A percentile compares a stretch with the other conserved stretches of the same genome.
Evolutionary conservation across 1,284 basidiomycete species (phyloP).

Genomic region (Malassezia equina): DNA sequence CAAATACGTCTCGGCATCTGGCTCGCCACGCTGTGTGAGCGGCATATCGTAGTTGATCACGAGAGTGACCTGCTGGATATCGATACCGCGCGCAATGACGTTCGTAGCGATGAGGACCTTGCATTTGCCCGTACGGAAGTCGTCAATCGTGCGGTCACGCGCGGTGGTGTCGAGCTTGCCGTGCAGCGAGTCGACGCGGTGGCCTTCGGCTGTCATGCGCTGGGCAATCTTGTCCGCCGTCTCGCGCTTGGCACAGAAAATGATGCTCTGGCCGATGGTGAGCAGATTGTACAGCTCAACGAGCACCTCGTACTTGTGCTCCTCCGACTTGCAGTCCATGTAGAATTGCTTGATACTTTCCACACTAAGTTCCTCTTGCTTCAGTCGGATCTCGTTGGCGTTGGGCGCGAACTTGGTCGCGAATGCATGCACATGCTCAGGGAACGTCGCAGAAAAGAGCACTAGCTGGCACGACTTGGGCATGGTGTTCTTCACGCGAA

Average conservation of each 20-base stretch:
- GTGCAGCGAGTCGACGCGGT: slow-evolving; percentile 90
- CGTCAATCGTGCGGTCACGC: slow-evolving; percentile 84
- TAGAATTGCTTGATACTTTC: slow-evolving; percentile 96
- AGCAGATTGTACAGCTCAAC: slow-evolving; percentile 80
- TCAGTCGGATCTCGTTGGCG: slow-evolving; percentile 91
- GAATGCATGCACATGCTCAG: slow-evolving; percentile 78
- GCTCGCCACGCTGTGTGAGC: slow-evolving; percentile 53
- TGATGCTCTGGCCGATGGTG: slow-evolving; percentile 93
- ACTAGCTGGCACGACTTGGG: slow-evolving; percentile 69
- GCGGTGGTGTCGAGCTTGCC: slow-evolving; percentile 81
- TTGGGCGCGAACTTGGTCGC: slow-evolving; percentile 83
- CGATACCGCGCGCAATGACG: slow-evolving; percentile 94
- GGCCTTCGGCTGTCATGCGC: slow-evolving; percentile 83
- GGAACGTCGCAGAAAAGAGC: slow-evolving; percentile 96
- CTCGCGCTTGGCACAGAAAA: slow-evolving; percentile 70
- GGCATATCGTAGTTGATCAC: slow-evolving; percentile 84
- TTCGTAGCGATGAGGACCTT: slow-evolving; percentile 99
- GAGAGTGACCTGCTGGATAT: slow-evolving; percentile 88
- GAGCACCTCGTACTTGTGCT: slow-evolving; percentile 90
- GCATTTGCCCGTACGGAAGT: slow-evolving; percentile 87
- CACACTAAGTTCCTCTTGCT: slow-evolving; percentile 85
- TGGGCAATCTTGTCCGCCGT: slow-evolving; percentile 86
- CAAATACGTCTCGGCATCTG: slow-evolving; percentile 93
- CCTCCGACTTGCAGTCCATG: slow-evolving; percentile 70
- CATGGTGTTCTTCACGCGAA: slow-evolving; percentile 76